Conservation (phyloP, 2,329 filamentous ascomycete species). For the Fusarium devonianum region DNA sequence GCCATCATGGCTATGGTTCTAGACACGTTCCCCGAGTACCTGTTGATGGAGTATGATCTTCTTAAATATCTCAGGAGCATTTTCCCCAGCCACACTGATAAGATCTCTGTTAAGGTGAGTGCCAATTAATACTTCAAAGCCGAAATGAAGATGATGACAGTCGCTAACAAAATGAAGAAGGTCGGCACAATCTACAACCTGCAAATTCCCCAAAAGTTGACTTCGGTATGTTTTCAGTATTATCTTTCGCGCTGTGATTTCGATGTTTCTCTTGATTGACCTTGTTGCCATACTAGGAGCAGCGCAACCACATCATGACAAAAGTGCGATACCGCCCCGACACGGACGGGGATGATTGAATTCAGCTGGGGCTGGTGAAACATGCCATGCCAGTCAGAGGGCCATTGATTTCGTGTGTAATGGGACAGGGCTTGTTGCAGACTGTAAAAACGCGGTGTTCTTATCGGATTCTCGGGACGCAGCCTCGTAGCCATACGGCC, state of each 20-base stretch:
- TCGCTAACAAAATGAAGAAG: conserved; percentile 4
- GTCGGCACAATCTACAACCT: not conserved
- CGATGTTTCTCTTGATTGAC: not conserved
- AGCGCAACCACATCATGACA: not conserved
- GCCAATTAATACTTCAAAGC: not conserved
- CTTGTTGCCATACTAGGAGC: too few relatives aligned
- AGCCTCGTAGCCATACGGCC: too few relatives aligned
- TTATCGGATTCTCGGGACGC: too few relatives aligned
- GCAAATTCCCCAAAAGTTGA: conserved; percentile 1
- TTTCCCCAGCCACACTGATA: not conserved
- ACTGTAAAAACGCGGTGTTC: too few relatives aligned
- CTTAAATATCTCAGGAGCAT: not conserved
- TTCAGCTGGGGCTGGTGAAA: not conserved
- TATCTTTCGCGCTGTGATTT: not conserved
- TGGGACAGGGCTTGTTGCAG: too few relatives aligned
- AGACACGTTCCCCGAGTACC: conserved; percentile 6
- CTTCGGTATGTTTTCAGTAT: not conserved
- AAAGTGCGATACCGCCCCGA: not conserved
- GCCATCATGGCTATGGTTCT: conserved; percentile 2
- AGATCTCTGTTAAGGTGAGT: conserved; percentile 2
- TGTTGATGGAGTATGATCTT: not conserved
- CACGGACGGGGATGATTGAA: not conserved
- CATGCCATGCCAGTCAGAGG: too few relatives aligned
- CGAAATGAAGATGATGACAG: not conserved
- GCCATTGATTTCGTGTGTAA: too few relatives aligned